phyloP scores from a whole-genome alignment of 1,139 yeast species.

The Blastobotrys petasosporus region DNA sequence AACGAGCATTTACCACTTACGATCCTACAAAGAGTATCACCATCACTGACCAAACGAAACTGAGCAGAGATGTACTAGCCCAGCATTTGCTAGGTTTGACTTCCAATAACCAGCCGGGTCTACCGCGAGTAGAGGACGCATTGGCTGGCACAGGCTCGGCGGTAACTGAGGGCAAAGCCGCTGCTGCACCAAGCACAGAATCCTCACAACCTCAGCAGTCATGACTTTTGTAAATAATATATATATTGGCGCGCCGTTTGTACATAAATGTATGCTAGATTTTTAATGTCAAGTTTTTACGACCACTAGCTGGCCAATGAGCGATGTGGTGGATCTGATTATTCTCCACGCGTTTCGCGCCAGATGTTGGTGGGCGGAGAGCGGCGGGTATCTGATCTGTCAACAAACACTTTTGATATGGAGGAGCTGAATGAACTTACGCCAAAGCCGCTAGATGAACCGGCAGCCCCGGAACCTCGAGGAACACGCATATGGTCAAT shows the following conservation, averaged over 20 bases:
- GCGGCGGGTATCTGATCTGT: too few relatives aligned
- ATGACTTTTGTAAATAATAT: too few relatives aligned
- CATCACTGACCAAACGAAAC: constrained; percentile 3
- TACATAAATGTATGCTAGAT: too few relatives aligned
- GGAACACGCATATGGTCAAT: constrained; percentile 4
- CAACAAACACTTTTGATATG: not conserved
- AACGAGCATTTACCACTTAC: constrained; percentile 42
- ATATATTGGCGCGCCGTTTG: too few relatives aligned
- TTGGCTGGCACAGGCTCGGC: constrained; percentile 17
- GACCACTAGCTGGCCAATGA: too few relatives aligned
- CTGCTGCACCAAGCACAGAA: too few relatives aligned
- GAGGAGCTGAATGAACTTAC: constrained; percentile 11
- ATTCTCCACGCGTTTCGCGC: too few relatives aligned
- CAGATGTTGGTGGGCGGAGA: too few relatives aligned
- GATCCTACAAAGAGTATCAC: constrained; percentile 1
- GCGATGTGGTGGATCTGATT: too few relatives aligned
- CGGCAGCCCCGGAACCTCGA: constrained; percentile 6
- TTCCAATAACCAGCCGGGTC: constrained; percentile 43
- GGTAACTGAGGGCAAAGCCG: too few relatives aligned
- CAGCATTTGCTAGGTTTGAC: constrained; percentile 26
- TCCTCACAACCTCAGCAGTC: too few relatives aligned
- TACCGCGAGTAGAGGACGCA: constrained; percentile 41
- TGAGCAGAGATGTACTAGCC: constrained; percentile 15
- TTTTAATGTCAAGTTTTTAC: too few relatives aligned
- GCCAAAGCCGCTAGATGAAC: constrained; percentile 13